These are phyloP conservation scores for Melanogaster broomeanus DNA, from an alignment of 768 basidiomycete species.

Conservation along the genomic window DNA sequence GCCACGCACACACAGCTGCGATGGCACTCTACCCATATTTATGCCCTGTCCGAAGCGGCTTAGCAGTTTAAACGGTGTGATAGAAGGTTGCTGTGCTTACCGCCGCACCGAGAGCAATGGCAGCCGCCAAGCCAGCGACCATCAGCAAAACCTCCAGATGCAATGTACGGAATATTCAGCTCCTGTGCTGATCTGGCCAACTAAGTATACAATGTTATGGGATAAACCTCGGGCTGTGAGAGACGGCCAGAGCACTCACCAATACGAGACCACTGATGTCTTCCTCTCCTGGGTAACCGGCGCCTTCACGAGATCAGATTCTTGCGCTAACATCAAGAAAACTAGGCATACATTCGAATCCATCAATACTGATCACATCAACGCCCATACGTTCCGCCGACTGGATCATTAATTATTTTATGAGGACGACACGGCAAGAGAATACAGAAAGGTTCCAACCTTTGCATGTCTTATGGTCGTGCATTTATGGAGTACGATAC, in stretches of 20 bases:
- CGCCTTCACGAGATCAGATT: constrained; percentile 51
- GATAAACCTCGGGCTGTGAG: neutral
- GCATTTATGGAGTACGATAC: constrained; percentile 89
- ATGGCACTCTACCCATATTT: constrained; percentile 65
- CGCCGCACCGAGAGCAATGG: constrained; percentile 77
- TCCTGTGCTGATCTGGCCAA: constrained; percentile 86
- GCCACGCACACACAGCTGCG: neutral
- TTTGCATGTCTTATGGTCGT: constrained; percentile 86
- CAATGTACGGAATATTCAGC: constrained; percentile 81
- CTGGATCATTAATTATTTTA: constrained; percentile 26
- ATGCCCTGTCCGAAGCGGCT: constrained; percentile 55
- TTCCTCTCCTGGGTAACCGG: constrained; percentile 93
- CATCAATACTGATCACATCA: constrained; percentile 88
- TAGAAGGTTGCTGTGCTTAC: constrained; percentile 44
- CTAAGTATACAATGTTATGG: constrained; percentile 36
- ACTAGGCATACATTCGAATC: constrained; percentile 74
- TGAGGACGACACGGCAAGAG: constrained; percentile 27
- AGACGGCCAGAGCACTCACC: constrained; percentile 38
- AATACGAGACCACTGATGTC: constrained; percentile 88
- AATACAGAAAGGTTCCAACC: constrained; percentile 37
- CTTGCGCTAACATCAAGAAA: neutral
- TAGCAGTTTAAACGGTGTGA: too few relatives aligned
- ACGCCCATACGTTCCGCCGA: constrained; percentile 75
- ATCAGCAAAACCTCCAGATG: constrained; percentile 90
- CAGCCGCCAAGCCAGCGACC: constrained; percentile 80